A percentile compares a stretch with the other conserved stretches of the same genome.
Evolutionary conservation across 371 early-diverging fungal species (phyloP).

Genomic region (Mucor piriformis): DNA sequence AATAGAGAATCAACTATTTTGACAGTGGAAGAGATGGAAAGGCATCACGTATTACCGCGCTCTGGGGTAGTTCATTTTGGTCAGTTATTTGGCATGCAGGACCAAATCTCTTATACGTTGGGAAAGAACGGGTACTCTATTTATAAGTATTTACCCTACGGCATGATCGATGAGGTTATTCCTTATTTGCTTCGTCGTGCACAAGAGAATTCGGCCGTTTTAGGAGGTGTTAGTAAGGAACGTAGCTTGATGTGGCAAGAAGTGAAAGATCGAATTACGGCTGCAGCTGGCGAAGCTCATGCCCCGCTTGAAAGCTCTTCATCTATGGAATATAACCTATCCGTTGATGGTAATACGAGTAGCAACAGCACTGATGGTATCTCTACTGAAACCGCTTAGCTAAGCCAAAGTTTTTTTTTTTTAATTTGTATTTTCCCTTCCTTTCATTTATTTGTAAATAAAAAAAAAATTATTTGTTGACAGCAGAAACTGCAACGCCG

Average conservation of each 20-base stretch:
- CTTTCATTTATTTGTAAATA: background rate
- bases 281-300: conserved; percentile 5
- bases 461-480: background rate
- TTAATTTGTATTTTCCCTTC: background rate
- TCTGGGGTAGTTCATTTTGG: conserved; percentile 84
- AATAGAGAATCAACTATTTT: conserved; percentile 79
- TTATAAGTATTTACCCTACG: conserved; percentile 94
- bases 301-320: conserved; percentile 8
- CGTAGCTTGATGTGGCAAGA: conserved; percentile 55
- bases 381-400: conserved; percentile 12
- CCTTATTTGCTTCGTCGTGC: conserved; percentile 94
- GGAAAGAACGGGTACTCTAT: conserved; percentile 76
- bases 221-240: conserved; percentile 52
- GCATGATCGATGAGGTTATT: conserved; percentile 79
- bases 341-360: background rate
- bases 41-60: conserved; percentile 54
- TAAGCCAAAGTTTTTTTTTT: too few relatives aligned
- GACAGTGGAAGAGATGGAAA: conserved; percentile 68
- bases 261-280: conserved; percentile 37
- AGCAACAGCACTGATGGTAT: background rate
- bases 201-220: conserved; percentile 89
- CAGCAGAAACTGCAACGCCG: conserved; percentile 30
- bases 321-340: background rate
- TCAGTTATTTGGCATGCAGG: conserved; percentile 92
- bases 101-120: conserved; percentile 73